Conservation (phyloP, 2,329 filamentous ascomycete genomes). For the Cladobotryum protrusum region DNA sequence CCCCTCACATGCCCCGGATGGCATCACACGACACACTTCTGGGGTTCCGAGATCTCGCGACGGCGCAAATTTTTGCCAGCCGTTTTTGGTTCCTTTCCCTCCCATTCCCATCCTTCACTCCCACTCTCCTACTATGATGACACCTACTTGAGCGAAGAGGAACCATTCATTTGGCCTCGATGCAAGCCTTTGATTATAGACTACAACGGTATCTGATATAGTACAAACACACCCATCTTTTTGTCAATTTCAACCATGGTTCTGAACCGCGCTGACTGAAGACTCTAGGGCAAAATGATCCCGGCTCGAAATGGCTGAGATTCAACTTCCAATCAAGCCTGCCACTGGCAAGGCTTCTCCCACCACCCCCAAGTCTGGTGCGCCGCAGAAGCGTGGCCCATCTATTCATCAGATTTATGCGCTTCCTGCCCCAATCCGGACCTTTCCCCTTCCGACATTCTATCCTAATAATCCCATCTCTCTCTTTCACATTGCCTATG, state of each 20-base stretch:
- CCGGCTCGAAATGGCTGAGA: slow-evolving; percentile 38
- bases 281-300: slow-evolving; percentile 41
- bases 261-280: slow-evolving; percentile 4
- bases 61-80: neutral
- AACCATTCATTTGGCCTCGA: slow-evolving; percentile 52
- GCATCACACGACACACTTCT: neutral
- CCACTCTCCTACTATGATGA: slow-evolving; percentile 49
- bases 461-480: slow-evolving; percentile 92
- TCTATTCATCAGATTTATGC: slow-evolving; percentile 69
- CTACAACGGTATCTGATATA: slow-evolving; percentile 96
- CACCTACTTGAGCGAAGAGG: slow-evolving; percentile 54
- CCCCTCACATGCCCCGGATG: neutral
- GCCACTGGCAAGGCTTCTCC: slow-evolving; percentile 9
- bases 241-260: neutral
- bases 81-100: neutral
- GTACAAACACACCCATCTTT: slow-evolving; percentile 12
- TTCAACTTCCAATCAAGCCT: slow-evolving; percentile 19
- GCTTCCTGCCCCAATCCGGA: slow-evolving; percentile 71
- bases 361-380: slow-evolving; percentile 17
- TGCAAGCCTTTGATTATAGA: slow-evolving; percentile 66
- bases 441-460: slow-evolving; percentile 79
- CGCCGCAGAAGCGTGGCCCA: slow-evolving; percentile 28
- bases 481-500: slow-evolving; percentile 70
- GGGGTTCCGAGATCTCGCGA: neutral
- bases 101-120: slow-evolving; percentile 10